A percentile compares a stretch with the other conserved stretches of the same genome.
phyloP scores from a whole-genome alignment of 2,329 filamentous ascomycete species.

The Sporothrix brunneoviolacea region DNA sequence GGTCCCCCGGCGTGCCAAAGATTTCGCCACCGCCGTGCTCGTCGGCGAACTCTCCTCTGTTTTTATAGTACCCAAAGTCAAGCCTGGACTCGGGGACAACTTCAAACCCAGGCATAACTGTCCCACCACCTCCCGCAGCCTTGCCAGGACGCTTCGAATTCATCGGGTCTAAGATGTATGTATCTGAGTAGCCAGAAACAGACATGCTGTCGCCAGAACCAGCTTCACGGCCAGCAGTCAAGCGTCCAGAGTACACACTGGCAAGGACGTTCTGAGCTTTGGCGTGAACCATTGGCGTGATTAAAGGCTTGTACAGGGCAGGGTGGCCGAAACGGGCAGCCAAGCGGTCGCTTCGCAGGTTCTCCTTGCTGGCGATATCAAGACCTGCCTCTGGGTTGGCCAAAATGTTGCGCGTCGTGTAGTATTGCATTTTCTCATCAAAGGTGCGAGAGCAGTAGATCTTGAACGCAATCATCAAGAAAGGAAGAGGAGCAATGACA shows the following conservation, averaged over 20 bases:
- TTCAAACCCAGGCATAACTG: slow-evolving; percentile 66
- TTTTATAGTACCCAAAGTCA: slow-evolving; percentile 89
- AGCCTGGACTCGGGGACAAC: slow-evolving; percentile 79
- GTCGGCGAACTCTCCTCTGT: slow-evolving; percentile 78
- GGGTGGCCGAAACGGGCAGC: slow-evolving; percentile 82
- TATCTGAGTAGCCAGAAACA: slow-evolving; percentile 72
- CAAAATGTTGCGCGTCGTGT: slow-evolving; percentile 56
- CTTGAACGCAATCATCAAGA: slow-evolving; percentile 80
- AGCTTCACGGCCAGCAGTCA: slow-evolving; percentile 59
- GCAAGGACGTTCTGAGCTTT: slow-evolving; percentile 81
- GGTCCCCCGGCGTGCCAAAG: slow-evolving; percentile 53
- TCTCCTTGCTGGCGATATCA: slow-evolving; percentile 41
- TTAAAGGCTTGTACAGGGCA: slow-evolving; percentile 78
- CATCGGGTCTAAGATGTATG: slow-evolving; percentile 78
- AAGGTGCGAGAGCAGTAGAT: slow-evolving; percentile 70
- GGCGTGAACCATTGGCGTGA: slow-evolving; percentile 91
- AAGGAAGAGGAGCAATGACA: slow-evolving; percentile 64
- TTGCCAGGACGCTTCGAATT: slow-evolving; percentile 50
- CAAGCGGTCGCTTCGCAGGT: slow-evolving; percentile 59
- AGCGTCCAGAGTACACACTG: slow-evolving; percentile 76
- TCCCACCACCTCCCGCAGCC: slow-evolving; percentile 18
- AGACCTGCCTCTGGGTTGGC: slow-evolving; percentile 39
- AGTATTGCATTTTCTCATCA: slow-evolving; percentile 75
- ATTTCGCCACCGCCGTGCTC: slow-evolving; percentile 75
- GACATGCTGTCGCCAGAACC: slow-evolving; percentile 50